These are phyloP conservation scores for Xylaria longipes DNA, from an alignment of 495 filamentous ascomycete species.

Conservation along the genomic window DNA sequence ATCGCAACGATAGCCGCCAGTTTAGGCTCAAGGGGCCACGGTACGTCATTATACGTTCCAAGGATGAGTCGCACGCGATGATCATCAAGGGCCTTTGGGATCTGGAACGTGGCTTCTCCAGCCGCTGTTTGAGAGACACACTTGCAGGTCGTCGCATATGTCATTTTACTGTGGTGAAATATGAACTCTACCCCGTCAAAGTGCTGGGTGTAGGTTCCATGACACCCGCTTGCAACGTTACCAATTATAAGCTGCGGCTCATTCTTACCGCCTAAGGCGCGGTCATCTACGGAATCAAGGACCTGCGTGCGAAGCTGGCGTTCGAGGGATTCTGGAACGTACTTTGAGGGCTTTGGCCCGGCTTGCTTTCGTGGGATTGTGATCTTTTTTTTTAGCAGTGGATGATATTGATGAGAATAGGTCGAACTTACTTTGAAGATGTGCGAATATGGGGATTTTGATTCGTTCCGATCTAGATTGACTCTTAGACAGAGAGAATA, in stretches of 20 bases:
- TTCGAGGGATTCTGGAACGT: constrained; percentile 12
- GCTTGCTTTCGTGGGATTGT: neutral
- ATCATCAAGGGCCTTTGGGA: constrained; percentile 10
- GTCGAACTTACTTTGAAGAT: neutral
- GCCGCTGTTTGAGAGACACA: too few species aligned
- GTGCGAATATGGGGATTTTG: neutral
- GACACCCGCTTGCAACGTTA: constrained; percentile 18
- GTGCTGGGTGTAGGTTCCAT: constrained; percentile 13
- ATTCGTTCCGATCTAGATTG: neutral
- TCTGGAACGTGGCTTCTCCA: neutral
- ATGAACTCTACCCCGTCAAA: constrained; percentile 4
- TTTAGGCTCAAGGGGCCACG: constrained; percentile 21
- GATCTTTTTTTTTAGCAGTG: neutral
- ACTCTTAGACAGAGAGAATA: neutral
- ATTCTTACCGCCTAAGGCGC: neutral
- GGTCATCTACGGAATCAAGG: constrained; percentile 8
- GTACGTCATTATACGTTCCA: neutral
- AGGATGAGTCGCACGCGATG: constrained; percentile 17
- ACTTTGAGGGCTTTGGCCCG: neutral
- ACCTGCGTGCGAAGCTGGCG: constrained; percentile 11
- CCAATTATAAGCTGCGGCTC: constrained; percentile 27
- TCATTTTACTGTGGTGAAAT: constrained; percentile 27
- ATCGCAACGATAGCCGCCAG: constrained; percentile 32
- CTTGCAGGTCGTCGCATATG: neutral
- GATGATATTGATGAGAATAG: neutral